Conservation (phyloP, 441 rosid genomes). For the Eutrema salsugineum region DNA sequence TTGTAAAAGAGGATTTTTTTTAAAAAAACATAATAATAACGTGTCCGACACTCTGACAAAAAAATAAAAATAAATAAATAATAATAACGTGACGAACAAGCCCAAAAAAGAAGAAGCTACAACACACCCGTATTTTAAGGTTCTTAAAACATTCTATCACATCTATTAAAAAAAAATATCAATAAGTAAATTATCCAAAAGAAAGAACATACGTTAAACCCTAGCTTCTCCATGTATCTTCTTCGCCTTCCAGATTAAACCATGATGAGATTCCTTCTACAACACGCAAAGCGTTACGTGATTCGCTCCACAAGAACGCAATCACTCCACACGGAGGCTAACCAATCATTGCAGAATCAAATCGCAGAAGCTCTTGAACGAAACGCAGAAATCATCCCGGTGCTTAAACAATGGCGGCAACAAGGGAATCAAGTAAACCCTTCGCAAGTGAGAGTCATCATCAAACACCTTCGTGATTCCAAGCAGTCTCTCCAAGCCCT, state of each 20-base stretch:
- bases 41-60: too few relatives aligned
- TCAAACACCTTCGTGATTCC: not conserved
- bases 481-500: not conserved
- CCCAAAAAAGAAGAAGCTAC: not conserved
- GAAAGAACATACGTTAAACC: not conserved
- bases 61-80: too few relatives aligned
- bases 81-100: not conserved
- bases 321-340: not conserved
- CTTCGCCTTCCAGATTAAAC: not conserved
- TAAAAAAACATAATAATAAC: not conserved
- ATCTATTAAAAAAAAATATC: not conserved
- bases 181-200: not conserved
- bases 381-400: constrained; percentile 10
- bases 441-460: constrained; percentile 4
- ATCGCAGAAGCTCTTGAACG: not conserved
- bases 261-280: constrained; percentile 1
- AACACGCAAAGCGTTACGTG: not conserved
- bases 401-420: not conserved
- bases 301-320: not conserved
- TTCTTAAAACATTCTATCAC: not conserved
- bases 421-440: constrained; percentile 1
- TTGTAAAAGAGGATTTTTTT: too few relatives aligned
- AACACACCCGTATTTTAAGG: too few relatives aligned
- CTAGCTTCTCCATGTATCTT: not conserved
- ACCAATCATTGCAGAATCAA: not conserved